These are phyloP conservation scores for Aspergillus proliferans DNA, from an alignment of 2,329 filamentous ascomycete species.

Conservation along the genomic window DNA sequence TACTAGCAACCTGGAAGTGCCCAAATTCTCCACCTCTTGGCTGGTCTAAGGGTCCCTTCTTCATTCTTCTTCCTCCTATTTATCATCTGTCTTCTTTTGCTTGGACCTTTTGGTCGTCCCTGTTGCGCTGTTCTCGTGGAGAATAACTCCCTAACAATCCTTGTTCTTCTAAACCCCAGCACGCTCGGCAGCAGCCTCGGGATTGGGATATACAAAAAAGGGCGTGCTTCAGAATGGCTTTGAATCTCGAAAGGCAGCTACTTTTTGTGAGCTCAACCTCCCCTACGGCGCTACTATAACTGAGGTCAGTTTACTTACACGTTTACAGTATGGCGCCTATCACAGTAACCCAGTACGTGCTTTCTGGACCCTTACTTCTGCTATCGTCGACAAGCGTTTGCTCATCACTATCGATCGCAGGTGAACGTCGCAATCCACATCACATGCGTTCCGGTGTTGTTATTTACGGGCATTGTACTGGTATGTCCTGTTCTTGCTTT, in stretches of 20 bases:
- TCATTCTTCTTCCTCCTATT: background rate
- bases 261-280: constrained; percentile 50
- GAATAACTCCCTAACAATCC: background rate
- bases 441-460: constrained; percentile 56
- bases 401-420: constrained; percentile 29
- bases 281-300: constrained; percentile 2
- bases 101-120: background rate
- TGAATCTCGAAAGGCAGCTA: constrained; percentile 62
- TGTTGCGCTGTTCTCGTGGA: background rate
- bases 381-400: constrained; percentile 11
- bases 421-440: constrained; percentile 61
- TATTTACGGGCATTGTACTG: constrained; percentile 55
- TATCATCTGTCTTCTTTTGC: background rate
- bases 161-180: background rate
- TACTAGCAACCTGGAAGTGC: constrained; percentile 2
- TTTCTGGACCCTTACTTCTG: constrained; percentile 7
- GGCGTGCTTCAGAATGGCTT: constrained; percentile 29
- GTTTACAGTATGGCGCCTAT: constrained; percentile 57
- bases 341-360: constrained; percentile 55
- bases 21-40: constrained; percentile 11
- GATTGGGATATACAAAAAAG: background rate
- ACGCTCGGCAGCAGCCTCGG: background rate
- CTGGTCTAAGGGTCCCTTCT: constrained; percentile 9
- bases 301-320: constrained; percentile 3
- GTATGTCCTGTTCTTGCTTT: constrained; percentile 31